Evolutionary conservation across 139 green algal species (phyloP), one percentile per base, ranked within the genome.

Genomic region (Pycnococcus provasolii): DNA sequence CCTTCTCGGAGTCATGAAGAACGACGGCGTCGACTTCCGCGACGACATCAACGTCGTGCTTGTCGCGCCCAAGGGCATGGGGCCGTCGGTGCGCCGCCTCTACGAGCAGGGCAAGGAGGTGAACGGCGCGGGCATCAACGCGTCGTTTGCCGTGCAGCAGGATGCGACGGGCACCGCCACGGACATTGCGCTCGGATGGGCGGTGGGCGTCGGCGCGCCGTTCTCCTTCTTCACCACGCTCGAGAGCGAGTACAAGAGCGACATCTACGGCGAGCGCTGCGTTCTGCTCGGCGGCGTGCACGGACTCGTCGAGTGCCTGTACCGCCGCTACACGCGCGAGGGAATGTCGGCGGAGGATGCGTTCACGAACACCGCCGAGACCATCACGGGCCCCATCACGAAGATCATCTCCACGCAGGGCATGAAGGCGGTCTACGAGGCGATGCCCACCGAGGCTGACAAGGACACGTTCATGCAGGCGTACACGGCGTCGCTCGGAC

Each of bases 61-160:
- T 51, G 87, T 97, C 42, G 95, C 94, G n/a, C 94, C 94, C 73
- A 99, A 99, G 88, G 93, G 93, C 64, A 99, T 99, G 94, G 94
- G 94, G n/a, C 65, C 65, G 40, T 73, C 89, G 53, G 94, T 99
- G 68, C 83, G 94, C 59, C 79, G 87, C 47, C 77, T 99, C 48
- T 99, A 99, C 74, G 90, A 96, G 81, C 93, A 97, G 84, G 94
- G 94, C 81, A 97, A 97, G 88, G 75, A 74, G 4, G 87, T 97
- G 45, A 97, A 97, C 79, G 94, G 94, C 59, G 87, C 94, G 13
- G 94, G 94, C 77, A 99, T 98, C 85, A 98, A 99, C 80, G 92
- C 85, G 77, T 97, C 91, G 41, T 96, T 96, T 72, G 94, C 91
- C 47, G 82, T 99, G n/a, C 92, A 99, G 76, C 93, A 99, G 89